phyloP scores from a whole-genome alignment of 176 grass and related monocot genomes.

The Oropetium thomaeum region DNA sequence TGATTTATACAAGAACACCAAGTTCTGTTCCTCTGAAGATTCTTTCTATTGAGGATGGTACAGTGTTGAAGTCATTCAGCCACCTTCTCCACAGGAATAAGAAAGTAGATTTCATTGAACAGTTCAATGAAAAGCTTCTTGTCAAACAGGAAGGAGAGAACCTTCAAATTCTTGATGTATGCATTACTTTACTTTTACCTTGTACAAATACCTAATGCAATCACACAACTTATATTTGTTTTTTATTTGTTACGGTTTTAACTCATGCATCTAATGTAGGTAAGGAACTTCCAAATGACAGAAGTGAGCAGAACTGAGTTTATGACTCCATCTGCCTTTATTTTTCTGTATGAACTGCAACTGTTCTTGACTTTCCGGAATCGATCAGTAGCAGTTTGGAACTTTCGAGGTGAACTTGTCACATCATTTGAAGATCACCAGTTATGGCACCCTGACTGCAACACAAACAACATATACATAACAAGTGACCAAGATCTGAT shows the following conservation, averaged over 20 bases:
- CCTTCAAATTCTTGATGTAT: slow-evolving; percentile 96
- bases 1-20: slow-evolving; percentile 75
- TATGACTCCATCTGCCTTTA: slow-evolving; percentile 91
- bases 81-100: slow-evolving; percentile 89
- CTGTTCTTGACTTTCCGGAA: slow-evolving; percentile 80
- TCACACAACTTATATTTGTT: not conserved
- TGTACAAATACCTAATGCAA: not conserved
- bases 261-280: slow-evolving; percentile 38
- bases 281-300: slow-evolving; percentile 68
- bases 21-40: slow-evolving; percentile 85
- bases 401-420: slow-evolving; percentile 87
- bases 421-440: slow-evolving; percentile 94
- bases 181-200: not conserved
- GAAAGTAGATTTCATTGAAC: slow-evolving; percentile 93
- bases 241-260: slow-evolving; percentile 13
- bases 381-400: slow-evolving; percentile 84
- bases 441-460: slow-evolving; percentile 93
- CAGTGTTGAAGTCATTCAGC: slow-evolving; percentile 81
- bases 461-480: slow-evolving; percentile 95
- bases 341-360: slow-evolving; percentile 87
- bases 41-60: slow-evolving; percentile 87
- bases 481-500: slow-evolving; percentile 93
- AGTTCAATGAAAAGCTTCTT: slow-evolving; percentile 92
- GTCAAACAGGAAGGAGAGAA: slow-evolving; percentile 93
- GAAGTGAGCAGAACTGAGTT: slow-evolving; percentile 89